Conservation (phyloP, 129 eudicot genomes). For the Daucus carota region DNA sequence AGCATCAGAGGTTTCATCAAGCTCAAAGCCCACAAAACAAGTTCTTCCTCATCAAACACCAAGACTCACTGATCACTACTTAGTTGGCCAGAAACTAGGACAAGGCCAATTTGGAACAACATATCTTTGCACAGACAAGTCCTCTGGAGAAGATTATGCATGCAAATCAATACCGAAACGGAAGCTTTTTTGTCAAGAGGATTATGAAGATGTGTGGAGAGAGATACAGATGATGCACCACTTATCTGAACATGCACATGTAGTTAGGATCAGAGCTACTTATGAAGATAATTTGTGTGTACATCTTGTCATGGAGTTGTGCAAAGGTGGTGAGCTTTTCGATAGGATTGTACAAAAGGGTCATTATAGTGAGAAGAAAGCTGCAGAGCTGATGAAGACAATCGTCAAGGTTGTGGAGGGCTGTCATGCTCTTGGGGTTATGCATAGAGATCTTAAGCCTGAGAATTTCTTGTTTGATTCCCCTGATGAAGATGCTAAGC, state of each 20-base stretch:
- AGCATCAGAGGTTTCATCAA: slow-evolving; percentile 10
- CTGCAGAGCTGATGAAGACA: slow-evolving; percentile 40
- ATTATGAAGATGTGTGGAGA: slow-evolving; percentile 46
- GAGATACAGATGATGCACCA: slow-evolving; percentile 57
- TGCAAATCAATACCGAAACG: slow-evolving; percentile 48
- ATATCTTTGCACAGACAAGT: slow-evolving; percentile 34
- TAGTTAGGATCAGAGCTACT: slow-evolving; percentile 44
- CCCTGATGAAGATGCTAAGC: slow-evolving; percentile 43
- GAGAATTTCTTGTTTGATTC: slow-evolving; percentile 44
- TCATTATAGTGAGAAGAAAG: slow-evolving; percentile 41
- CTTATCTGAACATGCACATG: slow-evolving; percentile 36
- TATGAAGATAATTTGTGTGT: slow-evolving; percentile 41
- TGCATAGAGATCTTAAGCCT: slow-evolving; percentile 53
- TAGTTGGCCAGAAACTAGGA: slow-evolving; percentile 33
- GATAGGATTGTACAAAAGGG: slow-evolving; percentile 50
- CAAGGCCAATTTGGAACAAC: slow-evolving; percentile 55
- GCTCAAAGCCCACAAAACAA: slow-evolving; percentile 12
- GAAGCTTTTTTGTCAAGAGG: slow-evolving; percentile 35
- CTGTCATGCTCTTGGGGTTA: slow-evolving; percentile 47
- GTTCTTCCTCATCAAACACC: slow-evolving; percentile 45
- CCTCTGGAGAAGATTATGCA: slow-evolving; percentile 36
- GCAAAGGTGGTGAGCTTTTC: slow-evolving; percentile 44
- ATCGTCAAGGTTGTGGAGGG: slow-evolving; percentile 42
- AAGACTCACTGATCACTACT: slow-evolving; percentile 31
- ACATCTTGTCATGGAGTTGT: slow-evolving; percentile 45